phyloP scores from a whole-genome alignment of 169 alveolate genomes.

The Theileria annulata region DNA sequence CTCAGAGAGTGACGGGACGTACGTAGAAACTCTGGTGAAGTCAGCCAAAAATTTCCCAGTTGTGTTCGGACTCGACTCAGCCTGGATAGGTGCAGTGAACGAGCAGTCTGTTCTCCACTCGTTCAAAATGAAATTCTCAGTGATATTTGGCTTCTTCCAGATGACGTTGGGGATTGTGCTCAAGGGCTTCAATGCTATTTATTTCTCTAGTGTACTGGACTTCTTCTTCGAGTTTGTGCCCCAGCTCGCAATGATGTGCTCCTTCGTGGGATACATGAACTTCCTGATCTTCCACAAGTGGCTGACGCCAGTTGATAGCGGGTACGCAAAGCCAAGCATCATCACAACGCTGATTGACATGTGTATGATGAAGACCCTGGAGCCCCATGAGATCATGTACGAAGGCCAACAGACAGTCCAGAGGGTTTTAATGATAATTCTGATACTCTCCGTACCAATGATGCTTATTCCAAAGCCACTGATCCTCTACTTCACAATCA shows the following conservation, averaged over 20 bases:
- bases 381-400: slow-evolving; percentile 72
- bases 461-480: slow-evolving; percentile 96
- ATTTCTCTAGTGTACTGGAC: slow-evolving; percentile 86
- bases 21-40: slow-evolving; percentile 29
- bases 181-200: slow-evolving; percentile 92
- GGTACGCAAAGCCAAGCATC: slow-evolving; percentile 90
- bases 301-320: slow-evolving; percentile 85
- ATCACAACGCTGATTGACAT: slow-evolving; percentile 94
- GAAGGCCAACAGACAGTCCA: slow-evolving; percentile 81
- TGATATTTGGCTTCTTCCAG: slow-evolving; percentile 89
- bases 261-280: slow-evolving; percentile 95
- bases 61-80: slow-evolving; percentile 97
- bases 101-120: slow-evolving; percentile 95
- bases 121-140: slow-evolving; percentile 98
- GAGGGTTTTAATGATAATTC: slow-evolving; percentile 75
- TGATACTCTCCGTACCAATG: slow-evolving; percentile 89
- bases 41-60: slow-evolving; percentile 78
- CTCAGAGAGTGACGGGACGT: slow-evolving; percentile 18
- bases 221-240: slow-evolving; percentile 97
- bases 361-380: slow-evolving; percentile 82
- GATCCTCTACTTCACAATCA: not conserved
- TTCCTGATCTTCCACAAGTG: slow-evolving; percentile 93
- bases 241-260: slow-evolving; percentile 90
- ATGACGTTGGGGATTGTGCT: slow-evolving; percentile 93
- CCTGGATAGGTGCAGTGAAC: slow-evolving; percentile 96